Base-by-base conservation (phyloP, 139 green algal species). In the Auxenochlorella pyrenoidosa region DNA sequence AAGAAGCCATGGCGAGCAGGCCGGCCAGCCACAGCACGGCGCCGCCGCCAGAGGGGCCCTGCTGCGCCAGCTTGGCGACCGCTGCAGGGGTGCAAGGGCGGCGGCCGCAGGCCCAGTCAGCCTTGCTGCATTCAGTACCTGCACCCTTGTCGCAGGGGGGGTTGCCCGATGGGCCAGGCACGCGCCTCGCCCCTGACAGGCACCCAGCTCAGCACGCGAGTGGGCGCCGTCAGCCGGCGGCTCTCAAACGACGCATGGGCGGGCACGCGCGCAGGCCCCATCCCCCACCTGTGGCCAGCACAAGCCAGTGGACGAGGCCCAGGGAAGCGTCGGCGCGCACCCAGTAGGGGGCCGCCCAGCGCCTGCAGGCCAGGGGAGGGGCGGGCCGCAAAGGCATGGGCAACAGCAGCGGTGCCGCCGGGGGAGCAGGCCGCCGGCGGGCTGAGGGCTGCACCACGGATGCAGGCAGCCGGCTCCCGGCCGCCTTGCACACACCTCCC, bases 311-410 rank as follows among this genome's bases (percentile, higher is more conserved):
- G 24, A 84, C 63, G 22, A 76, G 28, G 28, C 80, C 80, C 63
- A 85, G 80, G 5, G 21, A 32, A 13, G 63, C 40, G 43, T 85
- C 80, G 63, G 12, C n/a, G 60, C 63, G 41, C 28, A 47, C 60
- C 80, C 75, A 15, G 43, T 77, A 34, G 60, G 60, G 80, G 5
- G 40, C 60, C 63, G 58, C n/a, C 80, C 80, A 85, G 80, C 40
- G 40, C 80, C 80, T 85, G 80, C 80, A 44, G 28, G 2, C 10
- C 2, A 43, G n/a, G n/a, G n/a, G 0, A 24, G 24, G 28, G 41
- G 72, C 15, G 40, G 47, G 47, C 47, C 6, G 47, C 21, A 36
- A 40, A 36, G 71, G 36, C 34, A 19, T 2, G 77, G 44, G 2
- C 12, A 12, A 10, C 77, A 70, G 18, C 18, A 40, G 75, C 41